Base-by-base conservation (phyloP, 768 basidiomycete species). In the Russula foetens region DNA sequence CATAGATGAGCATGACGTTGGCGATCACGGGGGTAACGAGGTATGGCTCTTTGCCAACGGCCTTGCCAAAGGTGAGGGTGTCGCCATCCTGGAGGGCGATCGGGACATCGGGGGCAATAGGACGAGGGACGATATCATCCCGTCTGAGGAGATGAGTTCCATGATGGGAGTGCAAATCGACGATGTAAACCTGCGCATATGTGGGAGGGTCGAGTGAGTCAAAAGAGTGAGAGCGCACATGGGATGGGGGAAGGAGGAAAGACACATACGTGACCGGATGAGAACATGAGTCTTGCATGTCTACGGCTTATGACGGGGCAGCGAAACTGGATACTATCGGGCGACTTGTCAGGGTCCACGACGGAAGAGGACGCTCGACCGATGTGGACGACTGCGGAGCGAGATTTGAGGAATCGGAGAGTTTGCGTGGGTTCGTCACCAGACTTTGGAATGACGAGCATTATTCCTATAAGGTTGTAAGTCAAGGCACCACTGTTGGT, bases 221-320 rank as follows among this genome's bases (percentile, higher is more conserved):
- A 35, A 12, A 35, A 12, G 11, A 35, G 35, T 4, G 35, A 12
- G 35, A 35, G 9, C 9, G 35, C 31, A 9, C 35, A 11, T 35
- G 9, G 2, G 35, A 35, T 2, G 35, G 14, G 35, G 9, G 35
- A 12, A 12, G 11, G 2, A 11, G 14, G 35, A 11, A 11, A 11
- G 35, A 50, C 60, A 67, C 79, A 64, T 79, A 90, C 88, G 75
- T 81, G 79, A 48, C 88, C 80, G 67, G 88, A 84, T 5, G 84
- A 77, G 71, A 90, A 85, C 23, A 80, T 77, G 61, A 92, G 83
- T 77, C 84, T 88, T 58, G 89, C 88, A 74, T 92, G 89, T 68
- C 75, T 81, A 26, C 89, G 80, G 70, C 86, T 89, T 64, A 92
- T 85, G 48, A 91, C 89, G 31, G 87, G 84, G 68, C 89, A 90